Evolutionary conservation across 805 yeast species (phyloP).

Genomic region (Naumovozyma castellii): DNA sequence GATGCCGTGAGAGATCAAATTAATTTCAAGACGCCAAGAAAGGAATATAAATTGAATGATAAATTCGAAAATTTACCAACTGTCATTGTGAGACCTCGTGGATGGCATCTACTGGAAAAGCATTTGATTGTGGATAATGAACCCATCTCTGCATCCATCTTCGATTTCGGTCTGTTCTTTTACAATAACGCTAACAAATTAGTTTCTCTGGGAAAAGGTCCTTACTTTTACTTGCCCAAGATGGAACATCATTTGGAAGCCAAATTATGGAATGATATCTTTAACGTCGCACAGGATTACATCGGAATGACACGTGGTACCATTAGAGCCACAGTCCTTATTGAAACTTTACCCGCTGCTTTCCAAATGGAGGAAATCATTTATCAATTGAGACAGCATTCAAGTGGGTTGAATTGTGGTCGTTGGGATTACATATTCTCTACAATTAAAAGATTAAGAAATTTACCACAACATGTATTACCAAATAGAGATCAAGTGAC

Average conservation of each 20-base stretch:
- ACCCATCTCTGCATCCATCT: slow-evolving; percentile 66
- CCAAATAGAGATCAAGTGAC: slow-evolving; percentile 78
- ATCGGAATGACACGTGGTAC: slow-evolving; percentile 64
- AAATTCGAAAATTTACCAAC: slow-evolving; percentile 42
- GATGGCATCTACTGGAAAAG: slow-evolving; percentile 75
- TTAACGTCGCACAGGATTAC: slow-evolving; percentile 66
- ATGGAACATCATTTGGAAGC: slow-evolving; percentile 84
- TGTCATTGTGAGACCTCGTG: slow-evolving; percentile 77
- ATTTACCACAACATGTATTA: slow-evolving; percentile 53
- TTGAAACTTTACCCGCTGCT: slow-evolving; percentile 78
- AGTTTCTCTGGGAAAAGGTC: slow-evolving; percentile 59
- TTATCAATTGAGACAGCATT: slow-evolving; percentile 66
- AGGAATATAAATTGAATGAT: slow-evolving; percentile 41
- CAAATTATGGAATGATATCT: slow-evolving; percentile 73
- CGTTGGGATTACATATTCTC: slow-evolving; percentile 85
- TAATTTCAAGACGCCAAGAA: slow-evolving; percentile 37
- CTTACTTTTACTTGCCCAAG: slow-evolving; percentile 75
- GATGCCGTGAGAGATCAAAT: slow-evolving; percentile 68
- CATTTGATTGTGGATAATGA: slow-evolving; percentile 65
- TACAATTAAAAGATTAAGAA: slow-evolving; percentile 66
- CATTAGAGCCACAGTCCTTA: slow-evolving; percentile 70
- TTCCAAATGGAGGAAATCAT: slow-evolving; percentile 82
- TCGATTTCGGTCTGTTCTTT: slow-evolving; percentile 73
- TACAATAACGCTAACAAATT: slow-evolving; percentile 62
- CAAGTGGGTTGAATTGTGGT: slow-evolving; percentile 78